Evolutionary conservation across 139 green algal genomes (phyloP), one percentile per base, ranked within the genome.

Genomic region (Astrephomene gubernaculifera): DNA sequence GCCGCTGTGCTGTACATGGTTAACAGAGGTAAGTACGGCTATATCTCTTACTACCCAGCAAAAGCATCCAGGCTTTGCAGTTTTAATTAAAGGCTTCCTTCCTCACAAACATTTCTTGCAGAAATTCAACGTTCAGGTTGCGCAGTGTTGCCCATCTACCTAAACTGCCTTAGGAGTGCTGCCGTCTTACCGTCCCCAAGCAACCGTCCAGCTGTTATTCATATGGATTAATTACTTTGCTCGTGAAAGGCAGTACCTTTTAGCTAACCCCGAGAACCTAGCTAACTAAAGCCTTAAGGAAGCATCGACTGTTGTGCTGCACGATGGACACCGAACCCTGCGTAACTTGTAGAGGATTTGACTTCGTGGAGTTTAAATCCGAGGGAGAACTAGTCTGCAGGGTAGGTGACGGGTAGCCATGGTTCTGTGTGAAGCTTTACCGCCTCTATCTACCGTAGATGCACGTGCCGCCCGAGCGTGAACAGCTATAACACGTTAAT

Each of bases 341-440:
- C 73, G 38, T 87, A 0, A 94, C 97, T 52, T 98, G 95, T 64
- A 82, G 88, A 7, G 81, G 91, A 4, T 82, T 63, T 29, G 86
- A 97, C 43, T 97, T 98, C 79, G 91, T 96, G 22, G 95, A 98
- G 70, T 94, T 96, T 67, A 91, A 93, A 65, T 82, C 93, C 5
- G 75, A 89, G 41, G 95, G 95, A 0, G 95, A 98, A 73, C 79
- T 98, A 7, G 90, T 97, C 21, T 98, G 95, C 89, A 92, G 83
- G 82, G 94, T 96, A 71, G 29, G 78, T 35, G 41, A 25, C 49
- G 17, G 49, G 49, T 57, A 57, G 12, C 12, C 17, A 12, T 57
- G 49, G 49, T 25, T 25, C 12, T 57, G 12, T 57, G 49, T 57
- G 49, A 57, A 57, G 17, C 49, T 57, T 12, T 57, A 57, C 12